Evolutionary conservation across 169 alveolate species (phyloP).

Genomic region (Cryptosporidium sp.): DNA sequence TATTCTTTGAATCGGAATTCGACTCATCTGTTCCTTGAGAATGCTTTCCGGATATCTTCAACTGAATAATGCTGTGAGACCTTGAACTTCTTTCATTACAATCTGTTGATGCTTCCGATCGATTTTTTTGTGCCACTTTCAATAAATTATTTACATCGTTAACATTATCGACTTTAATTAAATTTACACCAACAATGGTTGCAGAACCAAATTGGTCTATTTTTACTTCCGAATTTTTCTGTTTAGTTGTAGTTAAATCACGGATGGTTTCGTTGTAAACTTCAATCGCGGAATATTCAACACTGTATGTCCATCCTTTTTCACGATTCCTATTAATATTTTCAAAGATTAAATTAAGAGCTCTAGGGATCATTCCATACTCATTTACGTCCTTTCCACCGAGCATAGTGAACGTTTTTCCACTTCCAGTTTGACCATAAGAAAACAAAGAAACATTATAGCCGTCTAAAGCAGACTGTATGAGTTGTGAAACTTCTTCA

Average conservation of each 20-base stretch:
- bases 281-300: slow-evolving; percentile 82
- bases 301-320: slow-evolving; percentile 79
- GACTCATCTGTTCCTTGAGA: slow-evolving; percentile 49
- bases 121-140: slow-evolving; percentile 82
- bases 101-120: slow-evolving; percentile 86
- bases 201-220: slow-evolving; percentile 75
- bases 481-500: slow-evolving; percentile 83
- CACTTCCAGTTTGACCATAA: slow-evolving; percentile 89
- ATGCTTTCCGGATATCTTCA: slow-evolving; percentile 81
- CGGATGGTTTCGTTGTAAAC: slow-evolving; percentile 87
- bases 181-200: slow-evolving; percentile 76
- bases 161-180: slow-evolving; percentile 76
- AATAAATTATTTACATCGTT: slow-evolving; percentile 81
- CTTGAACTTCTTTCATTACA: slow-evolving; percentile 87
- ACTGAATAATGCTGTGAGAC: slow-evolving; percentile 87
- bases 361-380: slow-evolving; percentile 87
- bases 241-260: slow-evolving; percentile 82
- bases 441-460: slow-evolving; percentile 87
- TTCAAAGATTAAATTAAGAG: slow-evolving; percentile 83
- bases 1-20: slow-evolving; percentile 10
- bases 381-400: slow-evolving; percentile 80
- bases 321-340: slow-evolving; percentile 66
- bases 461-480: slow-evolving; percentile 86
- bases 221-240: slow-evolving; percentile 77
- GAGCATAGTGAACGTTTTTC: slow-evolving; percentile 87